Evolutionary conservation across 805 yeast genomes (phyloP), one percentile per base, ranked within the genome.

Genomic region (Ogataea parapolymorpha): DNA sequence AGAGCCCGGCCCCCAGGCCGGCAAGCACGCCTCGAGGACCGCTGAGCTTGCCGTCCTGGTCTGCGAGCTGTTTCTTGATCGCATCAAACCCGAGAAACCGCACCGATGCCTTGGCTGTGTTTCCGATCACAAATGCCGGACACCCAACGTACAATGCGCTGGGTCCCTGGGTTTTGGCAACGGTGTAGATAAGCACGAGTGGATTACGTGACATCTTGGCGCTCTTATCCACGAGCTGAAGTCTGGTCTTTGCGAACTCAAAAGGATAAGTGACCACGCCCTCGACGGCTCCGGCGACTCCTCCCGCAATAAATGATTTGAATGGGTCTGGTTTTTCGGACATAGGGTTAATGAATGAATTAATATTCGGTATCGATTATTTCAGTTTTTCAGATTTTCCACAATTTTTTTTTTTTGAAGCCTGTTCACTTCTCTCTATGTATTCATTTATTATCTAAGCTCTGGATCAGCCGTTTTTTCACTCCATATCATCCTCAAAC

Each of bases 1-100:
- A 65, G 32, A 90, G 75, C 26, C 99, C 99, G 2, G 99, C 99
- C 35, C 98, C 97, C 32, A 93, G 70, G n/a, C 99, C 99, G 1
- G 99, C 99, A 24, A 91, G 45, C 5, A 90, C 95, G 51, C 98
- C 98, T 56, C 95, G 66, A 6, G 93, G 82, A 3, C 95, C 95
- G 26, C 93, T 80, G 35, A 93, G 67, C 62, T 87, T 85, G 6
- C 98, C 98, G 48, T 85, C 76, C 52, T 80, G 79, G 62, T 93
- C 98, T 22, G 82, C 78, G 42, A 91, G 69, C 24, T 84, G 51
- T 39, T 79, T 73, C 61, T 89, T 90, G 62, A 93, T 85, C 13
- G 84, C 73, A 61, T 93, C 99, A 56, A 87, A 91, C 2, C 97
- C 98, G 12, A 91, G 70, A 63, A 91, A 91, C 49, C 99, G 74